phyloP scores from a whole-genome alignment of 1,284 basidiomycete genomes.

The Trichosporon asahii region DNA sequence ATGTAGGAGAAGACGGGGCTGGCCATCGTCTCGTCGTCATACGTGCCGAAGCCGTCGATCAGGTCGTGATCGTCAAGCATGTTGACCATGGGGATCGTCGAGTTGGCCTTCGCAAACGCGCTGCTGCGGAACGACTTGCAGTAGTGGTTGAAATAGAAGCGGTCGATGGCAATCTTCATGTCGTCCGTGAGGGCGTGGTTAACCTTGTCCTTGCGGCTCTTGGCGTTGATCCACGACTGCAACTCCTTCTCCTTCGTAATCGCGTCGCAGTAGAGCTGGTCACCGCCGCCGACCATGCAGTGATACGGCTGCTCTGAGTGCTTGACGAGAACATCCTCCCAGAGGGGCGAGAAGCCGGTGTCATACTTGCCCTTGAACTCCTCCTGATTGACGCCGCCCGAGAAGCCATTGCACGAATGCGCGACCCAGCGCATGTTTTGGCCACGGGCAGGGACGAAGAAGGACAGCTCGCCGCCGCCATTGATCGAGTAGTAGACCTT shows the following conservation, averaged over 20 bases:
- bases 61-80: slow-evolving; percentile 63
- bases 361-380: slow-evolving; percentile 58
- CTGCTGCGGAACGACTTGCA: slow-evolving; percentile 80
- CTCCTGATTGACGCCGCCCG: slow-evolving; percentile 52
- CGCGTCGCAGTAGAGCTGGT: slow-evolving; percentile 55
- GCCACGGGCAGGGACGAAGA: slow-evolving; percentile 73
- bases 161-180: slow-evolving; percentile 74
- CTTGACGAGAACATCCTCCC: slow-evolving; percentile 81
- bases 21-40: slow-evolving; percentile 68
- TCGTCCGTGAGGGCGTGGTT: slow-evolving; percentile 65
- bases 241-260: slow-evolving; percentile 55
- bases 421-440: slow-evolving; percentile 91
- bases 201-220: slow-evolving; percentile 65
- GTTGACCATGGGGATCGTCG: slow-evolving; percentile 70
- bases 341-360: slow-evolving; percentile 77
- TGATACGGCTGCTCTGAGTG: slow-evolving; percentile 82
- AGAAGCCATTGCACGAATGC: slow-evolving; percentile 61
- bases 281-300: slow-evolving; percentile 55
- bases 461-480: slow-evolving; percentile 69
- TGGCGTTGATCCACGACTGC: slow-evolving; percentile 67
- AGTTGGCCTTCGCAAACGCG: slow-evolving; percentile 87
- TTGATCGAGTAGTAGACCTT: slow-evolving; percentile 75
- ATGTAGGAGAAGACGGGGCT: slow-evolving; percentile 68
- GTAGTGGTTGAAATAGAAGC: slow-evolving; percentile 82
- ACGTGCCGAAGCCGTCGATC: slow-evolving; percentile 88